These are phyloP conservation scores for Auxenochlorella pyrenoidosa DNA, from an alignment of 139 green algal genomes.

Conservation along the genomic window DNA sequence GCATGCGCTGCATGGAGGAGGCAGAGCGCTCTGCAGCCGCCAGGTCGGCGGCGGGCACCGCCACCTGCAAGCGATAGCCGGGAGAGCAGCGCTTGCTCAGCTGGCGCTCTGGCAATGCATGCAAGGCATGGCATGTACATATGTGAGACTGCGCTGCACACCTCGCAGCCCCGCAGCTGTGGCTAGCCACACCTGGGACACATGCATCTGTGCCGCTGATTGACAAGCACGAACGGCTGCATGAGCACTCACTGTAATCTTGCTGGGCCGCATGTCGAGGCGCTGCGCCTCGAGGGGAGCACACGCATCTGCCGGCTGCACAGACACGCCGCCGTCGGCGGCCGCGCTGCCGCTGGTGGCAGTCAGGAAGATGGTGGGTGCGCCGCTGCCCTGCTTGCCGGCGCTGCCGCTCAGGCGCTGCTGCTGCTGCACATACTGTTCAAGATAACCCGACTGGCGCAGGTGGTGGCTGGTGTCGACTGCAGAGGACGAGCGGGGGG, in stretches of 20 bases:
- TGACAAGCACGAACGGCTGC: too few relatives aligned
- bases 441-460: neutral
- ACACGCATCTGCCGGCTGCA: neutral
- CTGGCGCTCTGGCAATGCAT: too few relatives aligned
- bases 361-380: neutral
- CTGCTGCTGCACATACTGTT: conserved; percentile 16
- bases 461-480: neutral
- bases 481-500: too few relatives aligned
- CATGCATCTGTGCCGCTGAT: too few relatives aligned
- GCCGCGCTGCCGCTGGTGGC: neutral
- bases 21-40: neutral
- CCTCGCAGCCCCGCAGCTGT: too few relatives aligned
- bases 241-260: conserved; percentile 30
- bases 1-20: conserved; percentile 9
- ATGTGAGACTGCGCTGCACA: neutral
- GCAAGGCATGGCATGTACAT: too few relatives aligned
- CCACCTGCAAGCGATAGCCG: neutral
- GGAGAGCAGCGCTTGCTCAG: too few relatives aligned
- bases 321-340: neutral
- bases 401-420: neutral
- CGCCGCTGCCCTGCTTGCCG: neutral
- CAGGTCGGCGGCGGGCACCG: neutral
- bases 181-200: too few relatives aligned
- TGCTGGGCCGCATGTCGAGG: conserved; percentile 26
- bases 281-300: neutral